A percentile compares a stretch with the other conserved stretches of the same genome.
These are phyloP conservation scores for Exophiala xenobiotica DNA, from an alignment of 2,329 filamentous ascomycete species.

Conservation along the genomic window DNA sequence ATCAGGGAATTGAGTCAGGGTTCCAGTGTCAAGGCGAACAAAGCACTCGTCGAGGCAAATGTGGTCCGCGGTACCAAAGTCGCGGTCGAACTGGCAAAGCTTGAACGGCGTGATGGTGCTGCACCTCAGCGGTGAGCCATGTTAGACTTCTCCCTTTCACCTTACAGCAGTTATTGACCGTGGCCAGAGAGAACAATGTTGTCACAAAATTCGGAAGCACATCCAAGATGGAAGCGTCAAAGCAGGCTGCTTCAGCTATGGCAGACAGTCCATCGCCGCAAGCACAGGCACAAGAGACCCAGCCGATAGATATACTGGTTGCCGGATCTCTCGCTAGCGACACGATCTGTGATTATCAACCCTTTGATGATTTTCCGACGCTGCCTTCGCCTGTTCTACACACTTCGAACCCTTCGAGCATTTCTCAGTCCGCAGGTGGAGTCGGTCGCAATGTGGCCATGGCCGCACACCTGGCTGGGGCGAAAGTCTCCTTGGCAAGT, in stretches of 20 bases:
- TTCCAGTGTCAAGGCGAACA: constrained; percentile 72
- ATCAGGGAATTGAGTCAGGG: constrained; percentile 76
- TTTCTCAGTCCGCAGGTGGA: constrained; percentile 81
- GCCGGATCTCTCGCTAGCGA: constrained; percentile 87
- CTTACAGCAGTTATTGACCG: constrained; percentile 11
- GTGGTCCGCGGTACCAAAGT: constrained; percentile 64
- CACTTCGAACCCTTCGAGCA: constrained; percentile 82
- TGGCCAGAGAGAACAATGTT: constrained; percentile 5
- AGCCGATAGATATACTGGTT: constrained; percentile 68
- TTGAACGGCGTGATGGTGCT: constrained; percentile 42
- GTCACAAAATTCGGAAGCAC: background rate
- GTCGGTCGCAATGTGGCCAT: constrained; percentile 90
- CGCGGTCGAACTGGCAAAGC: constrained; percentile 59
- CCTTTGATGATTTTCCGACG: constrained; percentile 40
- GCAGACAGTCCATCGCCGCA: background rate
- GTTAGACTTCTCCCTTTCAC: constrained; percentile 14
- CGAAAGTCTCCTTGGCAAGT: constrained; percentile 71
- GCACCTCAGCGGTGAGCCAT: constrained; percentile 26
- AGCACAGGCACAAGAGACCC: background rate
- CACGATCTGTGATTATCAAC: constrained; percentile 74
- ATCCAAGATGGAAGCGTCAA: background rate
- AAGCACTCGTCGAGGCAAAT: constrained; percentile 66
- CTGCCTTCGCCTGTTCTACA: constrained; percentile 52
- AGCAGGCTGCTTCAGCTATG: background rate
- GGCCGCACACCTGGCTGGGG: constrained; percentile 70